A percentile compares a stretch with the other conserved stretches of the same genome.
Conservation (phyloP, 2,329 filamentous ascomycete species). For the Beauveria brongniartii region DNA sequence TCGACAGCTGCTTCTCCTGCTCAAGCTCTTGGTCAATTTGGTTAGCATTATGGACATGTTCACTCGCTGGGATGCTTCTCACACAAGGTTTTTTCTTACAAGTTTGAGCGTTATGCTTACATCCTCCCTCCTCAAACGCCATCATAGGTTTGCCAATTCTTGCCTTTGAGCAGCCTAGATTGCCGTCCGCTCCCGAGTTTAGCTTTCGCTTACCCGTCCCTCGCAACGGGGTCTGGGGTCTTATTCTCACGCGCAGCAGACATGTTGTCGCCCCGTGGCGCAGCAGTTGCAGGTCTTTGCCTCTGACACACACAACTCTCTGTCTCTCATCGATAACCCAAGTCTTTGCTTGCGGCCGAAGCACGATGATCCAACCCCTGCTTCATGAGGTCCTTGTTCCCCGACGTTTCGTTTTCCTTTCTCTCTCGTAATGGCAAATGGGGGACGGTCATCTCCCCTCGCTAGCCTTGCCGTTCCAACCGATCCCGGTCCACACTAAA, state of each 20-base stretch:
- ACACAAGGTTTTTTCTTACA: background rate
- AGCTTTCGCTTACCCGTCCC: background rate
- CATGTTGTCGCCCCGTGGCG: background rate
- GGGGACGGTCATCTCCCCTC: conserved; percentile 4
- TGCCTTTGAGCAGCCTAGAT: background rate
- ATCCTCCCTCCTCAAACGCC: background rate
- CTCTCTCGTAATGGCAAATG: background rate
- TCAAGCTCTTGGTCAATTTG: too few relatives aligned
- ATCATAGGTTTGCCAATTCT: background rate
- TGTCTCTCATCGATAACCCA: background rate
- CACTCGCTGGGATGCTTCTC: too few relatives aligned
- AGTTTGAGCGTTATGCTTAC: background rate
- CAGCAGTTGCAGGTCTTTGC: background rate
- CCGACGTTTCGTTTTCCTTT: background rate
- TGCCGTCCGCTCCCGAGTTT: background rate
- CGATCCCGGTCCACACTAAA: conserved; percentile 9
- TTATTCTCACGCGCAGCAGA: background rate
- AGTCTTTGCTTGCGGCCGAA: background rate
- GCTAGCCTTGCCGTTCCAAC: conserved; percentile 11
- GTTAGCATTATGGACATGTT: too few relatives aligned
- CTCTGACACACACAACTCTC: background rate
- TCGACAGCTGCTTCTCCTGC: too few relatives aligned
- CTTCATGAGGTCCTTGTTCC: background rate
- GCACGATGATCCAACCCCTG: background rate
- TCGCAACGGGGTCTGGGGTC: background rate